Conservation (phyloP, 768 basidiomycete species). For the Trametes sanguinea region DNA sequence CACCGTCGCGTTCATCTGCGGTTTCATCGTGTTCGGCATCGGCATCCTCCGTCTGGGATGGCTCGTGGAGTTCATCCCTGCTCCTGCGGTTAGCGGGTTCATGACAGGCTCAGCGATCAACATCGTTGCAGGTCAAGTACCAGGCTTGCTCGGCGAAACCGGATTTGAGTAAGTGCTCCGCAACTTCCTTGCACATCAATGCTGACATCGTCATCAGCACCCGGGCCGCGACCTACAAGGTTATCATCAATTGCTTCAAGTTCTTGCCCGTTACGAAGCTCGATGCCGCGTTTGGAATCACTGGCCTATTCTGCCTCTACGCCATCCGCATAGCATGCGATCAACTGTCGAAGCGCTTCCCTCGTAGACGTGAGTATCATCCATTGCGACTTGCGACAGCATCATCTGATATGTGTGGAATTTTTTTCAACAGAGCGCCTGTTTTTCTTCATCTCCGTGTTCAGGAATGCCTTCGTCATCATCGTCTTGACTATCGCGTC, state of each 20-base stretch:
- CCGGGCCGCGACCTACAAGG: conserved; percentile 78
- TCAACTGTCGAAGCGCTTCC: conserved; percentile 55
- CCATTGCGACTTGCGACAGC: background rate
- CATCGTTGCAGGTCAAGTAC: conserved; percentile 86
- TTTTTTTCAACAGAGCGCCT: conserved; percentile 48
- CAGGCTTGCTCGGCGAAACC: conserved; percentile 84
- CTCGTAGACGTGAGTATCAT: conserved; percentile 52
- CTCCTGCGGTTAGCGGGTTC: conserved; percentile 83
- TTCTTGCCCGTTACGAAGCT: conserved; percentile 67
- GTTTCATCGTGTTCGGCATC: conserved; percentile 88
- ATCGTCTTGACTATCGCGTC: conserved; percentile 84
- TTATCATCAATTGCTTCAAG: conserved; percentile 93
- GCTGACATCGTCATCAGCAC: conserved; percentile 52
- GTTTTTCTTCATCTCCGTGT: conserved; percentile 77
- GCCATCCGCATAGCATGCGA: conserved; percentile 61
- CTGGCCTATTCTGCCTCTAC: conserved; percentile 73
- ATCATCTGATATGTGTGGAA: background rate
- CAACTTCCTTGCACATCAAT: conserved; percentile 20
- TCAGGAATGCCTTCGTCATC: conserved; percentile 87
- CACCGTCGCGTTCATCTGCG: conserved; percentile 80
- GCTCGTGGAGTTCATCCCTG: conserved; percentile 93
- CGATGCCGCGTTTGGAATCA: conserved; percentile 90
- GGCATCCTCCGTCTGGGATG: conserved; percentile 90
- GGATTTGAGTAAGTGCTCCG: conserved; percentile 67
- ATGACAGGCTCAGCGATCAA: conserved; percentile 99